Conservation (phyloP, 2,329 filamentous ascomycete genomes). For the Cryphonectria nitschkei region DNA sequence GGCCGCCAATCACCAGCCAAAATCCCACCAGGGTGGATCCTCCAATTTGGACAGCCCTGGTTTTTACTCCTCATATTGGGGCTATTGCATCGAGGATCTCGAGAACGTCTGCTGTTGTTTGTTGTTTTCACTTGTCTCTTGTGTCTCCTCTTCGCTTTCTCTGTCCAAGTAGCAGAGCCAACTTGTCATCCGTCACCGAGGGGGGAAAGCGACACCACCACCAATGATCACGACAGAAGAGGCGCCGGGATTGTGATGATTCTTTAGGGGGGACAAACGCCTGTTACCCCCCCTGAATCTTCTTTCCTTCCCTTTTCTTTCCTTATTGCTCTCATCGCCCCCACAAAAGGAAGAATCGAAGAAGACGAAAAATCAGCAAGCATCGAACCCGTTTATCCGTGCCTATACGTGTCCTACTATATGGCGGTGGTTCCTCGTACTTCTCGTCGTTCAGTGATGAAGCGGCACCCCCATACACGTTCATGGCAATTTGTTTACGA, state of each 20-base stretch:
- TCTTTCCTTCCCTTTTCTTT: neutral
- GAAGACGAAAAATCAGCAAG: neutral
- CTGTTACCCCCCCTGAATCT: neutral
- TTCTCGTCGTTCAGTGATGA: neutral
- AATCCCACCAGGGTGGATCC: constrained; percentile 29
- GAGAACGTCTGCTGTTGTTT: neutral
- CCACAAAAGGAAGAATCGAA: neutral
- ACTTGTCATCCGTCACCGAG: neutral
- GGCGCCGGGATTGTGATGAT: neutral
- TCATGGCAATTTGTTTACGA: neutral
- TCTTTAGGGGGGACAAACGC: neutral
- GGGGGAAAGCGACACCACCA: neutral
- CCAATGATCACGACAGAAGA: neutral
- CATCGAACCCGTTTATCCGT: neutral
- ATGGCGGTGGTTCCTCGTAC: neutral
- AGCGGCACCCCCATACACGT: neutral
- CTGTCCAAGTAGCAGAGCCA: neutral
- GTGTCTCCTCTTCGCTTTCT: too few relatives aligned
- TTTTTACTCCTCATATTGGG: neutral
- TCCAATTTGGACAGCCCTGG: constrained; percentile 24
- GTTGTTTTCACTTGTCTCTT: neutral
- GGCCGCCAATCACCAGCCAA: constrained; percentile 24
- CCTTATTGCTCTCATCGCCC: neutral
- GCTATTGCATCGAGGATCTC: neutral
- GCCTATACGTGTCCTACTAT: neutral